Evolutionary conservation across 805 yeast genomes (phyloP).

Genomic region (Ogataea neopini): DNA sequence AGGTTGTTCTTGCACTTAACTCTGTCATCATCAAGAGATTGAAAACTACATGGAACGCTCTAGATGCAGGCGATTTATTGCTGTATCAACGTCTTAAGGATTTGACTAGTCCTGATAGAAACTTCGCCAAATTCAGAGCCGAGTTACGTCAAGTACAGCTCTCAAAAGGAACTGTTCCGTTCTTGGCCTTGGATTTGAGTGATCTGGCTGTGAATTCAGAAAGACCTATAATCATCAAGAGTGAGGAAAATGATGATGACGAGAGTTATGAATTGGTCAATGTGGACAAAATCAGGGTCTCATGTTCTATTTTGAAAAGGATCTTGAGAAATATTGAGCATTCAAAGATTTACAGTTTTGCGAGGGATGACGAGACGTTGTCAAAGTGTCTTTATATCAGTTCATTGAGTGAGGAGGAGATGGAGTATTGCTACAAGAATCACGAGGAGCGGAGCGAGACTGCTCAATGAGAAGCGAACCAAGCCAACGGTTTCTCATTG

Average conservation of each 20-base stretch:
- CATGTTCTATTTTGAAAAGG: conserved; percentile 75
- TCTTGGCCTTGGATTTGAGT: conserved; percentile 80
- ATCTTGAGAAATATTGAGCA: conserved; percentile 83
- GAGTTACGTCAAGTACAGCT: conserved; percentile 58
- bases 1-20: conserved; percentile 77
- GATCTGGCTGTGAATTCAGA: conserved; percentile 79
- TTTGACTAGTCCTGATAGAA: conserved; percentile 70
- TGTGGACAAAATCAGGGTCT: conserved; percentile 72
- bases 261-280: conserved; percentile 55
- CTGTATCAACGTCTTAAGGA: conserved; percentile 68
- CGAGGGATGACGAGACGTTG: conserved; percentile 60
- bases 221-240: conserved; percentile 47
- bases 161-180: conserved; percentile 82
- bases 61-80: conserved; percentile 71
- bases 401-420: conserved; percentile 71
- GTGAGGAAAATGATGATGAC: conserved; percentile 28
- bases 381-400: conserved; percentile 84
- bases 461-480: background rate
- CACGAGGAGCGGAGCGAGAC: background rate
- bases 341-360: conserved; percentile 66
- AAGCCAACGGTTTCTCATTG: background rate
- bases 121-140: conserved; percentile 66
- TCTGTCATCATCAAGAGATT: conserved; percentile 61
- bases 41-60: conserved; percentile 69
- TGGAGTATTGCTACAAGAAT: conserved; percentile 40